Conservation (phyloP, 169 alveolate species). For the Cryptosporidium andersoni region DNA sequence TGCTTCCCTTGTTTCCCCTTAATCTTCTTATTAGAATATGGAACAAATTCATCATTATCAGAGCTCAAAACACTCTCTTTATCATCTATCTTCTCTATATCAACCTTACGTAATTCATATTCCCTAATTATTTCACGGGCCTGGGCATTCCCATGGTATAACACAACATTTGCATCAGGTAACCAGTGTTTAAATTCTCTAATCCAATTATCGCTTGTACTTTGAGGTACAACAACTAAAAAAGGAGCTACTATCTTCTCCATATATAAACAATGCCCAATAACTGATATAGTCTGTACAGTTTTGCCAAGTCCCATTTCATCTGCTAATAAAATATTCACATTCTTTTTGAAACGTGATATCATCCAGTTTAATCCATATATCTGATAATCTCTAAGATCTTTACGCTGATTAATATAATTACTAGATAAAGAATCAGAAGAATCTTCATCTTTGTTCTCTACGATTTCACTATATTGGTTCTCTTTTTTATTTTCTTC, state of each 20-base stretch:
- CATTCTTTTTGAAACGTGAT: conserved; percentile 91
- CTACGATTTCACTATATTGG: not conserved
- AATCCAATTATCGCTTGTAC: conserved; percentile 96
- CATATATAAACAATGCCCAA: conserved; percentile 86
- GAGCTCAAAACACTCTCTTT: not conserved
- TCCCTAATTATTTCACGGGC: conserved; percentile 87
- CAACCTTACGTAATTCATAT: conserved; percentile 76
- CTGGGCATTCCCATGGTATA: conserved; percentile 90
- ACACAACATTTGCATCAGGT: conserved; percentile 91
- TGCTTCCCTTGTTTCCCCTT: not conserved
- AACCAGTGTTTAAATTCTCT: conserved; percentile 92
- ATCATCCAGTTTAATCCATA: conserved; percentile 95
- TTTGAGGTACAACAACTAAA: conserved; percentile 94
- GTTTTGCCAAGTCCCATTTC: conserved; percentile 97
- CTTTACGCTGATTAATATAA: conserved; percentile 60
- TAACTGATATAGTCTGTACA: conserved; percentile 91
- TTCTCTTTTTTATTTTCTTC: not conserved
- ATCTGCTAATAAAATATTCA: conserved; percentile 93
- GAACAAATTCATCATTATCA: not conserved
- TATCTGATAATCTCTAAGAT: conserved; percentile 92
- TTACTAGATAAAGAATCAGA: conserved; percentile 3
- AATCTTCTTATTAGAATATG: not conserved
- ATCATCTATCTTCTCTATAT: conserved; percentile 9
- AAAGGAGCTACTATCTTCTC: conserved; percentile 89
- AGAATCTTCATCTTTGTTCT: not conserved